A percentile compares a stretch with the other conserved stretches of the same genome.
These are phyloP conservation scores for Elymus sibiricus DNA, from an alignment of 176 grass and related monocot species.

Conservation along the genomic window DNA sequence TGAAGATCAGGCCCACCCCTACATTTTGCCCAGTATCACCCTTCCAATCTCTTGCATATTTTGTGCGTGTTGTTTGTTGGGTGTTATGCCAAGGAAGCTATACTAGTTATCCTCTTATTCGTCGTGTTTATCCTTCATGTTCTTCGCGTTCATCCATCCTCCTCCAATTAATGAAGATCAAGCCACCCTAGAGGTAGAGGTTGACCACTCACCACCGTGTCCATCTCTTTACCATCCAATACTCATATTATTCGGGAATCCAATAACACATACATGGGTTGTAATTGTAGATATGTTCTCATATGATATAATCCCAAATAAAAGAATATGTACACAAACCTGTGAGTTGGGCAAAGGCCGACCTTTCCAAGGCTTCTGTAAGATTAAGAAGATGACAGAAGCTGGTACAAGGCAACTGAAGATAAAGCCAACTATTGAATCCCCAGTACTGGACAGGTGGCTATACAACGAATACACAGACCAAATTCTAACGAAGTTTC, in stretches of 20 bases:
- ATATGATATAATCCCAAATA: slow-evolving; percentile 12
- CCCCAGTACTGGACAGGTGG: slow-evolving; percentile 37
- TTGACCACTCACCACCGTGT: background rate
- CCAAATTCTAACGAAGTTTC: slow-evolving; percentile 89
- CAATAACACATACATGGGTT: background rate
- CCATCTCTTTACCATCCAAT: background rate
- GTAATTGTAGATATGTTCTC: background rate
- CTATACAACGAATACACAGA: slow-evolving; percentile 63
- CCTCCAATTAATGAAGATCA: background rate
- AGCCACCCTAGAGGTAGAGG: background rate
- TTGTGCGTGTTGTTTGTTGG: background rate
- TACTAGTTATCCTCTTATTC: background rate
- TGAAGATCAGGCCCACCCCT: background rate
- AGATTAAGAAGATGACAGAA: slow-evolving; percentile 74
- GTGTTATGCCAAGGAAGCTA: background rate
- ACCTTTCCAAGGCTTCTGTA: slow-evolving; percentile 96
- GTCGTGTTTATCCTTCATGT: background rate
- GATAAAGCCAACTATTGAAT: slow-evolving; percentile 83
- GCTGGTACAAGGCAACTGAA: slow-evolving; percentile 92
- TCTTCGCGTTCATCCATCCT: background rate
- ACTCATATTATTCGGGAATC: background rate
- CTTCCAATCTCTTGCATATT: background rate
- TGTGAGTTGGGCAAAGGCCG: slow-evolving; percentile 87
- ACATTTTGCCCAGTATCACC: background rate
- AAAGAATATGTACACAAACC: slow-evolving; percentile 42